Evolutionary conservation across 371 early-diverging fungal genomes (phyloP), one percentile per base, ranked within the genome.

Genomic region (Circinella umbellata): DNA sequence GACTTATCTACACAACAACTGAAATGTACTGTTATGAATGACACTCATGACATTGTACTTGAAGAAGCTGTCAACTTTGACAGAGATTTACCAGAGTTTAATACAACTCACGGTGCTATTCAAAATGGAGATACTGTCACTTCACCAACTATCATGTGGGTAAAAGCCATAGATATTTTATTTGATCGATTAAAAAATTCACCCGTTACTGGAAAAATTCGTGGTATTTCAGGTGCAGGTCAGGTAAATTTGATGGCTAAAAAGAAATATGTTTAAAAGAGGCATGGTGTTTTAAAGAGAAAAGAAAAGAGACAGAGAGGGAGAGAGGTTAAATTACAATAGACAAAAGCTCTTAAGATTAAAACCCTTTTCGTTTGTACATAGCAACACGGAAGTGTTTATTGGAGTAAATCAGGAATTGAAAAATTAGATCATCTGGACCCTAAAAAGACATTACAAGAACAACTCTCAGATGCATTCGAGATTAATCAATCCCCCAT

Each of bases 381-480:
- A 27, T 70, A 90, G 92, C 95, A 95, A 87, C 95, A 95, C 60
- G 94, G 94, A 13, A 91, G 91, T 75, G 93, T 94, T 14, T 94
- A 90, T 73, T 95, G 93, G 94, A 78, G 82, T 8, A 55, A 76
- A 18, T 17, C 75, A 0, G 90, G 91, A 3, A 64, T 79, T 10
- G 68, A 83, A 0, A 42, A 77, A 3, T 74, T 93, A 15, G 54
- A 47, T 1, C 9, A 61, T 0, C 71, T 93, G 27, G 75, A 84
- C 59, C 11, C 76, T 0, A 13, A 35, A 0, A 37, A 60, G 17
- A 51, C 87, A 0, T 76, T 94, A 8, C 55, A 18, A 13, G 81
- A 78, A 3, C 91, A 93, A 66, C 76, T 94, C 34, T 59, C 70
- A 39, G 64, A 81, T 39, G 90, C 86, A 0, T 93, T 95, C 76